Evolutionary conservation across 2,329 filamentous ascomycete genomes (phyloP).

Genomic region (Ascocoryne sarcoides): DNA sequence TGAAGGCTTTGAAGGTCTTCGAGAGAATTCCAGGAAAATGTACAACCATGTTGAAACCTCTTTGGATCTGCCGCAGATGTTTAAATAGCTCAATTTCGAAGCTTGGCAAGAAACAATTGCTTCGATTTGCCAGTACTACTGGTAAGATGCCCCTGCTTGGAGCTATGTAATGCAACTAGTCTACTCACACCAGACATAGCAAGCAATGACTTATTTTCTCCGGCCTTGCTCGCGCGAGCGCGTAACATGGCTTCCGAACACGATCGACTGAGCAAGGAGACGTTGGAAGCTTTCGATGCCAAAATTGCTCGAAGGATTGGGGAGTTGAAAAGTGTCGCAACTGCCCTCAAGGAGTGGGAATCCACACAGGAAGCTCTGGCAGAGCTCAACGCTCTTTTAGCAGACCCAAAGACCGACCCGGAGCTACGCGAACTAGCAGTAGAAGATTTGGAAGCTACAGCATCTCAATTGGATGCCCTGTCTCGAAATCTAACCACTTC

Average conservation of each 20-base stretch:
- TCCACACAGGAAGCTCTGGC: slow-evolving; percentile 41
- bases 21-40: slow-evolving; percentile 5
- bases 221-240: slow-evolving; percentile 51
- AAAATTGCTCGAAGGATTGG: slow-evolving; percentile 51
- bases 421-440: slow-evolving; percentile 71
- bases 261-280: slow-evolving; percentile 40
- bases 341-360: slow-evolving; percentile 52
- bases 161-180: no score
- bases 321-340: slow-evolving; percentile 49
- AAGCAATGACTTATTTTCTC: slow-evolving; percentile 32
- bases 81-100: slow-evolving; percentile 27
- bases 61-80: slow-evolving; percentile 47
- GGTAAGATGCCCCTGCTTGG: slow-evolving; percentile 31
- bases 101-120: slow-evolving; percentile 17
- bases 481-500: slow-evolving; percentile 62
- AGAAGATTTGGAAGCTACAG: slow-evolving; percentile 70
- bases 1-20: slow-evolving; percentile 4
- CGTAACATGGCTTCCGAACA: slow-evolving; percentile 49
- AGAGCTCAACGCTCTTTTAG: slow-evolving; percentile 45
- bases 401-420: slow-evolving; percentile 37
- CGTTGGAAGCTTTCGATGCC: slow-evolving; percentile 47
- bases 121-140: slow-evolving; percentile 39
- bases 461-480: slow-evolving; percentile 51
- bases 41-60: slow-evolving; percentile 31
- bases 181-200: slow-evolving; percentile 18